Evolutionary conservation across 2,329 filamentous ascomycete genomes (phyloP).

Genomic region (Nemania sp.): DNA sequence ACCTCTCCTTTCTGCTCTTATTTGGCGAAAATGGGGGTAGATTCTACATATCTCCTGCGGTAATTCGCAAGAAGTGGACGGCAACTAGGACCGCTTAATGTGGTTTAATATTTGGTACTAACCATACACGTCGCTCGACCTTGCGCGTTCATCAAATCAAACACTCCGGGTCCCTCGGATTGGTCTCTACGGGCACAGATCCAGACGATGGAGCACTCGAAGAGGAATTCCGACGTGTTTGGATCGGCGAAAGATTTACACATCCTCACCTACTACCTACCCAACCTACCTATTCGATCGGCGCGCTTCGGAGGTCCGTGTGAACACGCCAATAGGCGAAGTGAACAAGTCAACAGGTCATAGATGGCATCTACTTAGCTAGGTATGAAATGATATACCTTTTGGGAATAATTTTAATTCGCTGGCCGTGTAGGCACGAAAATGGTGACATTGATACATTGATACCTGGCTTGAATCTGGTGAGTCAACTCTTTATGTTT

Average conservation of each 20-base stretch:
- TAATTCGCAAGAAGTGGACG: neutral
- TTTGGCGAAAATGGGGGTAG: constrained; percentile 2
- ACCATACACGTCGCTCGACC: constrained; percentile 1
- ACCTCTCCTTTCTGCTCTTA: constrained; percentile 10
- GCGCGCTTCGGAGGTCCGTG: neutral
- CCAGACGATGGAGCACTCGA: neutral
- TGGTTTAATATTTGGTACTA: neutral
- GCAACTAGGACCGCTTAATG: constrained; percentile 3
- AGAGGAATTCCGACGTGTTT: constrained; percentile 4
- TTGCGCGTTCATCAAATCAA: constrained; percentile 8
- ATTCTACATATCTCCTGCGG: constrained; percentile 7
- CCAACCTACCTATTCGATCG: too few species aligned
- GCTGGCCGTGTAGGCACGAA: neutral
- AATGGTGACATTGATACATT: neutral
- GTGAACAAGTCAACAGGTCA: neutral
- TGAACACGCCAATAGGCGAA: too few species aligned
- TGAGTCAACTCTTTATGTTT: too few species aligned
- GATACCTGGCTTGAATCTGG: neutral
- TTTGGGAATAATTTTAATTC: too few species aligned
- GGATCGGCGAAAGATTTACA: constrained; percentile 5
- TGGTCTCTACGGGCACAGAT: constrained; percentile 9
- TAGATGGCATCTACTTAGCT: neutral
- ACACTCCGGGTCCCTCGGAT: constrained; percentile 11
- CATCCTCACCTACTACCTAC: too few species aligned
- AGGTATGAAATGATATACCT: neutral